phyloP scores from a whole-genome alignment of 805 yeast genomes.

The Maudiozyma serrabonitensis region DNA sequence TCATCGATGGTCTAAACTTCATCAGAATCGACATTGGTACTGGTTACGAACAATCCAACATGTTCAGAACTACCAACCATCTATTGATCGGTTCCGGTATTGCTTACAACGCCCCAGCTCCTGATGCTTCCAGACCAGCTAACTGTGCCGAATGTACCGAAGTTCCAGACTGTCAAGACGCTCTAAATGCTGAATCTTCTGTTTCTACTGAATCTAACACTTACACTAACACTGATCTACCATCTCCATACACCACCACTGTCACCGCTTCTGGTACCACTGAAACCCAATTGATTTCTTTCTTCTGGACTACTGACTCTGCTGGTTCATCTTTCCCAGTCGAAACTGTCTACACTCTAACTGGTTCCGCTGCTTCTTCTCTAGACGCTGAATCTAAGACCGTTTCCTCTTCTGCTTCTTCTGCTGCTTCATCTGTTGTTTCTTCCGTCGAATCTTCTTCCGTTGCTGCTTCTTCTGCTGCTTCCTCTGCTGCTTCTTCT shows the following conservation, averaged over 20 bases:
- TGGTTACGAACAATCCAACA: constrained; percentile 4
- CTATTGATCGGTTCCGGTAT: background rate
- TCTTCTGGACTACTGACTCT: constrained; percentile 2
- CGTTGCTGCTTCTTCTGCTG: background rate
- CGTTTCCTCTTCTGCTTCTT: background rate
- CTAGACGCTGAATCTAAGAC: background rate
- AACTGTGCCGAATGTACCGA: constrained; percentile 2
- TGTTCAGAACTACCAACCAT: background rate
- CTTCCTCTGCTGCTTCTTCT: background rate
- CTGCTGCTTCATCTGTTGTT: background rate
- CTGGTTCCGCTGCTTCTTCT: background rate
- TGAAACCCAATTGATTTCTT: constrained; percentile 2
- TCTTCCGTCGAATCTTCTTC: background rate
- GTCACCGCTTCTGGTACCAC: background rate
- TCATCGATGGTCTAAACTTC: background rate
- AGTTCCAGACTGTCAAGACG: constrained; percentile 1
- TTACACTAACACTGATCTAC: background rate
- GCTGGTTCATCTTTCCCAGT: background rate
- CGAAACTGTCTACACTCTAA: constrained; percentile 1
- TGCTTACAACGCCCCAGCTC: background rate
- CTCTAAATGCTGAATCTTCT: background rate
- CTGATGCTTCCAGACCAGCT: constrained; percentile 2
- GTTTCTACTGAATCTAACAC: constrained; percentile 1
- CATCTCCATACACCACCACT: constrained; percentile 6
- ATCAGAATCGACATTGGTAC: constrained; percentile 5